Evolutionary conservation across 179 eudicot genomes (phyloP).

Genomic region (Beta lomatogona): DNA sequence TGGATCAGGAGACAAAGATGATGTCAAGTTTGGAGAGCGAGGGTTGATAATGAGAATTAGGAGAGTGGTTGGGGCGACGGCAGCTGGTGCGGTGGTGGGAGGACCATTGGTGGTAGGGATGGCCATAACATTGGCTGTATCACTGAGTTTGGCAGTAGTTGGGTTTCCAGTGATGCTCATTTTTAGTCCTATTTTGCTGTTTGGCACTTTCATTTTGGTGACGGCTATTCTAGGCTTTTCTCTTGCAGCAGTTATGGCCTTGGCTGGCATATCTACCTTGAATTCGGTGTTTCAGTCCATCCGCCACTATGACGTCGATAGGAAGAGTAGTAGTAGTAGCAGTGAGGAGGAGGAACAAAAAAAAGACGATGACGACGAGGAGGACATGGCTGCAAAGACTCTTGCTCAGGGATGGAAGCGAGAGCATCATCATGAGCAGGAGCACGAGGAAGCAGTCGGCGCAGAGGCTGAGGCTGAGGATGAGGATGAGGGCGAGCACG

Average conservation of each 20-base stretch:
- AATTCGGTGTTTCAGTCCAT: slow-evolving; percentile 3
- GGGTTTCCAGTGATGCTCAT: background rate
- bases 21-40: background rate
- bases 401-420: background rate
- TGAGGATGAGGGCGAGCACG: background rate
- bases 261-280: slow-evolving; percentile 4
- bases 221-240: slow-evolving; percentile 4
- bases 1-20: background rate
- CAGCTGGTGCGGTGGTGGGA: background rate
- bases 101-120: background rate
- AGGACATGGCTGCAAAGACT: background rate
- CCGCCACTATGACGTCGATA: background rate
- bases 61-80: background rate
- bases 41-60: background rate
- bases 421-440: background rate
- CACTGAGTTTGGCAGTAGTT: background rate
- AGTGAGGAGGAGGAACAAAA: background rate
- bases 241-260: background rate
- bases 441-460: background rate
- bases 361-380: background rate
- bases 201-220: background rate
- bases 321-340: background rate
- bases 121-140: background rate
- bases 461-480: background rate
- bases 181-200: background rate